Conservation (phyloP, 2,329 filamentous ascomycete genomes). For the Knufia petricola region DNA sequence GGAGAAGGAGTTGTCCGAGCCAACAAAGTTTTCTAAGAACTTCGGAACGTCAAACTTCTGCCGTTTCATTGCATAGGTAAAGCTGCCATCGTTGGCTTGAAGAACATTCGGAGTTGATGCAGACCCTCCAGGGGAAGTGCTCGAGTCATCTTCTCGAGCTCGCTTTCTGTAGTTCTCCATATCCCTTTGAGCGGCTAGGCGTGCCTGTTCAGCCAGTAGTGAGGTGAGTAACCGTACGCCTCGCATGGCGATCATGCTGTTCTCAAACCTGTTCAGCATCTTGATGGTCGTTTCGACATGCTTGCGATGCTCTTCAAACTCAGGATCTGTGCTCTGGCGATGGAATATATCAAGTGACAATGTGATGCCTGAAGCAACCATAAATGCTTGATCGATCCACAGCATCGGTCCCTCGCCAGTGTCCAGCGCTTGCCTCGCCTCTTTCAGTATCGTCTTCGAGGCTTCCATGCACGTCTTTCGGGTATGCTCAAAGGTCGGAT, state of each 20-base stretch:
- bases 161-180: conserved; percentile 20
- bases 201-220: conserved; percentile 20
- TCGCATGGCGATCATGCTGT: conserved; percentile 22
- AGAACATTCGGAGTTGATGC: not conserved
- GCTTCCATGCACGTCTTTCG: conserved; percentile 34
- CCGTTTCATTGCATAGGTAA: conserved; percentile 11
- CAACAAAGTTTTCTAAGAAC: conserved; percentile 20
- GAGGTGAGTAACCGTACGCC: conserved; percentile 21
- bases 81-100: not conserved
- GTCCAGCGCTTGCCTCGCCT: conserved; percentile 28
- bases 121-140: conserved; percentile 8
- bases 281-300: conserved; percentile 19
- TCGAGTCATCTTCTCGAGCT: conserved; percentile 12
- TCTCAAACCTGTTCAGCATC: conserved; percentile 20
- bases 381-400: conserved; percentile 37
- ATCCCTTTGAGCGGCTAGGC: conserved; percentile 17
- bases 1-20: conserved; percentile 18
- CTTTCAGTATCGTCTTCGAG: conserved; percentile 33
- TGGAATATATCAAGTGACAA: conserved; percentile 32
- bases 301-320: conserved; percentile 20
- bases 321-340: conserved; percentile 20
- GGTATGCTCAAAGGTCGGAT: conserved; percentile 34
- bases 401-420: conserved; percentile 30
- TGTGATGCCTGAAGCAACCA: conserved; percentile 33
- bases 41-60: conserved; percentile 23